Conservation (phyloP, 192 early-diverging fungal species). For the Chytriomyces confervae region DNA sequence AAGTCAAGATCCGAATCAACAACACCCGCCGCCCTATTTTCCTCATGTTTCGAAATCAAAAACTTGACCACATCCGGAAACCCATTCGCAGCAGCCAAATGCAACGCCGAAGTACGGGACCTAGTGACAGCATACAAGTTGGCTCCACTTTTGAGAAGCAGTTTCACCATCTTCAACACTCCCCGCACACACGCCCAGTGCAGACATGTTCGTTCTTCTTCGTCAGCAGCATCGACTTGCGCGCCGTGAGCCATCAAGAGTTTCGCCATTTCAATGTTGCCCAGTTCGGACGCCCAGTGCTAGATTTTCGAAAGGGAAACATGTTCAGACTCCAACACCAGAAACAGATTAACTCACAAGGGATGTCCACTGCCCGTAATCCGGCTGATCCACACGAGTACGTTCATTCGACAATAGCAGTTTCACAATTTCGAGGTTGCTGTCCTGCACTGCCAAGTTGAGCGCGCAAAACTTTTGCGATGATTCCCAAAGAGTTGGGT, state of each 20-base stretch:
- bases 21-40: neutral
- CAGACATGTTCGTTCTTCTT: neutral
- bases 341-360: neutral
- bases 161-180: neutral
- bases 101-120: neutral
- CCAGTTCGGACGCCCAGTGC: neutral
- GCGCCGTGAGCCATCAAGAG: neutral
- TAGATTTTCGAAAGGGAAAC: too few relatives aligned
- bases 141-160: neutral
- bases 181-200: neutral
- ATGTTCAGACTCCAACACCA: too few relatives aligned
- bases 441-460: neutral
- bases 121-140: neutral
- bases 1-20: neutral
- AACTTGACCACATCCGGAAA: neutral
- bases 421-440: neutral
- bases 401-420: neutral
- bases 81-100: constrained; percentile 4
- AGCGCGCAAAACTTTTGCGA: neutral
- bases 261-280: neutral
- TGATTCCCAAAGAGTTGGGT: neutral
- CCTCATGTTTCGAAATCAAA: neutral
- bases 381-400: neutral
- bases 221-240: neutral
- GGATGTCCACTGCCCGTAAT: neutral